These are phyloP conservation scores for Scleroderma citrinum DNA, from an alignment of 768 basidiomycete species.

Conservation along the genomic window DNA sequence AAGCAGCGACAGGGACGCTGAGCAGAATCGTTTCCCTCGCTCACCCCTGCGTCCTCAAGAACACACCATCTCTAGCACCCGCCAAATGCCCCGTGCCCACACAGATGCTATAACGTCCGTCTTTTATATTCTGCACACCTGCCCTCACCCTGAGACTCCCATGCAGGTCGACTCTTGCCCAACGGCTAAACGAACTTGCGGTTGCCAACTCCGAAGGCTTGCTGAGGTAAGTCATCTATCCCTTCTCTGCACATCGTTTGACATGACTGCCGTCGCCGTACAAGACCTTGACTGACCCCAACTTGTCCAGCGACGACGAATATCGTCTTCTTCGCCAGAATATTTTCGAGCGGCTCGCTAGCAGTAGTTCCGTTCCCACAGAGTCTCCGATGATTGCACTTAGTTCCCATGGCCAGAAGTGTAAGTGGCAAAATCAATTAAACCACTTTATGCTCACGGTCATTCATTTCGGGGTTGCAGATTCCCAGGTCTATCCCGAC, in stretches of 20 bases:
- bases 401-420: conserved; percentile 28
- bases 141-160: conserved; percentile 10
- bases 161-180: conserved; percentile 65
- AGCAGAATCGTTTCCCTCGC: conserved; percentile 9
- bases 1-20: conserved; percentile 15
- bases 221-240: conserved; percentile 48
- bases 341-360: conserved; percentile 74
- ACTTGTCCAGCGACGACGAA: conserved; percentile 63
- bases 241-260: not conserved
- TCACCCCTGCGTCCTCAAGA: conserved; percentile 21
- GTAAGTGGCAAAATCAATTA: conserved; percentile 1
- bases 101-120: conserved; percentile 55
- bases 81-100: conserved; percentile 21
- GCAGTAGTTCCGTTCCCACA: conserved; percentile 48
- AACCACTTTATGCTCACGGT: conserved; percentile 3
- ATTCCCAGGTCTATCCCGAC: conserved; percentile 12
- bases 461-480: conserved; percentile 4
- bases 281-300: conserved; percentile 2
- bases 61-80: conserved; percentile 12
- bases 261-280: not conserved
- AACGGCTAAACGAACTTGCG: conserved; percentile 76
- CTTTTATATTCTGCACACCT: conserved; percentile 7
- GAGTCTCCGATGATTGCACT: conserved; percentile 61
- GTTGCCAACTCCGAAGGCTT: conserved; percentile 76
- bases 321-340: conserved; percentile 80